Percentiles rank a stretch among this genome's conserved stretches.
These are phyloP conservation scores for Somion occarium DNA, from an alignment of 1,284 basidiomycete genomes.

Conservation along the genomic window DNA sequence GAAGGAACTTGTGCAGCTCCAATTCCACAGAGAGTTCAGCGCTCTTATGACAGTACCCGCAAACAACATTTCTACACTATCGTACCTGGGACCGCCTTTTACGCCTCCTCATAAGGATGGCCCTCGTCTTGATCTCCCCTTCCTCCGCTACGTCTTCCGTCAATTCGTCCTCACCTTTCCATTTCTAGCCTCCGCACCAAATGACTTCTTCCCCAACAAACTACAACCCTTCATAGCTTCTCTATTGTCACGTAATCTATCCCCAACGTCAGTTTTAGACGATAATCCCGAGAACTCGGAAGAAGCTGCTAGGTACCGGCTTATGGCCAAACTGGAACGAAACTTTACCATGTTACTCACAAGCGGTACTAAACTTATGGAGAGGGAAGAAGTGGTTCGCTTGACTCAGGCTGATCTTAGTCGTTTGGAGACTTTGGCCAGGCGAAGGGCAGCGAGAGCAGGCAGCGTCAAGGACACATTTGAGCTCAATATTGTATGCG, in stretches of 20 bases:
- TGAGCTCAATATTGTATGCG: conserved; percentile 86
- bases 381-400: conserved; percentile 84
- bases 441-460: conserved; percentile 50
- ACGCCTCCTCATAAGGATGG: conserved; percentile 62
- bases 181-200: conserved; percentile 82
- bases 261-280: conserved; percentile 55
- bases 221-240: conserved; percentile 89
- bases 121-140: conserved; percentile 70
- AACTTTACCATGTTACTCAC: conserved; percentile 79
- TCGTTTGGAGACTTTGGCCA: conserved; percentile 64
- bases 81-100: conserved; percentile 86
- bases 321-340: conserved; percentile 75
- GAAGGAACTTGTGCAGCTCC: conserved; percentile 58
- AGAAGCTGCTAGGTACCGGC: conserved; percentile 36
- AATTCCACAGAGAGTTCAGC: conserved; percentile 76
- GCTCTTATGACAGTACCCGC: conserved; percentile 55
- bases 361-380: conserved; percentile 75
- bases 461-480: conserved; percentile 53
- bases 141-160: conserved; percentile 84
- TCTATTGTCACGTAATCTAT: conserved; percentile 73
- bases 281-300: conserved; percentile 51
- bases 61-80: conserved; percentile 68
- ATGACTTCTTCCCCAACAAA: conserved; percentile 88
- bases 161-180: conserved; percentile 92
- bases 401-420: conserved; percentile 80